A percentile compares a stretch with the other conserved stretches of the same genome.
Evolutionary conservation across 2,329 filamentous ascomycete species (phyloP).

Genomic region (Pezicula neosporulosa): DNA sequence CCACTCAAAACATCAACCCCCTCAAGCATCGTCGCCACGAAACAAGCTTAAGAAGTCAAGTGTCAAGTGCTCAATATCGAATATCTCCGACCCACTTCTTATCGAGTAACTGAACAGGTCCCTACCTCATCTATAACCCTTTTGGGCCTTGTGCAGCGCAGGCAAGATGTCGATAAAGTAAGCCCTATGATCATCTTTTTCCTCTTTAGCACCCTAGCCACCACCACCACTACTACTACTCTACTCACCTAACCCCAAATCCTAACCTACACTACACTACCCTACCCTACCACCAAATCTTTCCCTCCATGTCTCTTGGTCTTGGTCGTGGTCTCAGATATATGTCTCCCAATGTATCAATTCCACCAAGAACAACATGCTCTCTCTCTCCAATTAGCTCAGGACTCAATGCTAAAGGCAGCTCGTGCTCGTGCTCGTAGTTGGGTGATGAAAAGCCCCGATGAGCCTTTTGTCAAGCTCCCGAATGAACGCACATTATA

Average conservation of each 20-base stretch:
- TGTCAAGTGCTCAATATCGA: not conserved
- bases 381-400: slow-evolving; percentile 22
- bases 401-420: slow-evolving; percentile 23
- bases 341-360: slow-evolving; percentile 22
- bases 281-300: slow-evolving; percentile 2
- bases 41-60: not conserved
- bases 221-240: not conserved
- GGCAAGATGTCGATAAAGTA: slow-evolving; percentile 53
- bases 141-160: slow-evolving; percentile 15
- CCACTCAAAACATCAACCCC: too few relatives aligned
- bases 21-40: too few relatives aligned
- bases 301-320: slow-evolving; percentile 1
- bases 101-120: not conserved
- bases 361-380: slow-evolving; percentile 27
- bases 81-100: not conserved
- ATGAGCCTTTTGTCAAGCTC: slow-evolving; percentile 74
- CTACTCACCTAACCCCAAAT: slow-evolving; percentile 11
- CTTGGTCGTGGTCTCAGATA: slow-evolving; percentile 5
- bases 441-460: slow-evolving; percentile 89
- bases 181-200: slow-evolving; percentile 23
- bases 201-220: not conserved
- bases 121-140: slow-evolving; percentile 12
- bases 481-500: slow-evolving; percentile 80
- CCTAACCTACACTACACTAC: slow-evolving; percentile 10
- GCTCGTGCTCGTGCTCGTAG: slow-evolving; percentile 36